Base-by-base conservation (phyloP, 2,329 filamentous ascomycete genomes). In the Phialophora tarda region DNA sequence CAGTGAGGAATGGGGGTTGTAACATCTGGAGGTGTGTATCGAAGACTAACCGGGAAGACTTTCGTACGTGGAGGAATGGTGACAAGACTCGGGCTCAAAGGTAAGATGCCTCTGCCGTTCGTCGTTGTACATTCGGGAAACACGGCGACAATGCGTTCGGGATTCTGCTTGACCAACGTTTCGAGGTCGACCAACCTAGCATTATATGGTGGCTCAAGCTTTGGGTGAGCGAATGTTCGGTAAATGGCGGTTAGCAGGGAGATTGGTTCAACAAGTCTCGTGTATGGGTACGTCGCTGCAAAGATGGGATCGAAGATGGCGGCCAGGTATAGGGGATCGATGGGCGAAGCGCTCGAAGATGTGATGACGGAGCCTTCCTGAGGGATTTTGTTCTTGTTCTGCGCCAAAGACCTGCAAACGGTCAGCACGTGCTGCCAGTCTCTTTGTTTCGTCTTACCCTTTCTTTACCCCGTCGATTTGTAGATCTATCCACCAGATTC, bases 401-500 rank as follows among this genome's bases (percentile, higher is more conserved):
- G 89, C 74, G 90, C 89, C 34, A 96, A 83, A 28, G 90, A 85
- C 56, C 85, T 86, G 68, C 41, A 64, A 21, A 47, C 44, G 23
- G 56, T 69, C 59, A 71, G 64, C 64, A 63, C 63, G 44, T 59
- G 59, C 50, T 47, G 30, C n/a, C 47, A 24, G n/a, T n/a, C 21
- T n/a, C n/a, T 12, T 48, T 26, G 26, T 26, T n/a, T 23, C 38
- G 23, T 75, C 82, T 63, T 78, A 93, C 81, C 95, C 95, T 80
- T 93, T 91, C 80, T 92, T 93, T 62, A 99, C 95, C 65, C 94
- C 94, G 77, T 99, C 95, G 71, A 99, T 92, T 78, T 97, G 94
- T n/a, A 99, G 83, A 79, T 99, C 95, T 64, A 97, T 89, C 94
- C 94, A 98, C 93, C 93, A 98, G 65, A 99, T 91, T 30, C 95